A percentile compares a stretch with the other conserved stretches of the same genome.
Conservation (phyloP, 1,284 basidiomycete species). For the Kalmanozyma brasiliensis region DNA sequence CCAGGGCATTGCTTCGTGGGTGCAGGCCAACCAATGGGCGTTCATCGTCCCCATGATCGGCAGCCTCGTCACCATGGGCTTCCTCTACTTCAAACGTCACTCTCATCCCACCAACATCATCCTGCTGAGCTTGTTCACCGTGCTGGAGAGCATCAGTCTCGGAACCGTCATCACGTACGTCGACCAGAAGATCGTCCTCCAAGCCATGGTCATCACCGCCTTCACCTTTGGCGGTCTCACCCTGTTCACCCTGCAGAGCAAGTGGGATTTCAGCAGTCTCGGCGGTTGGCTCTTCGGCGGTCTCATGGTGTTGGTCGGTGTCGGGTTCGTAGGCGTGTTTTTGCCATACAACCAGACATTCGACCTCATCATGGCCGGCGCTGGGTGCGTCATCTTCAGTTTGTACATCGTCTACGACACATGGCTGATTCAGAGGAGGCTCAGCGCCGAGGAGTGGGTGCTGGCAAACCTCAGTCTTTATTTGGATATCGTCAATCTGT, state of each 20-base stretch:
- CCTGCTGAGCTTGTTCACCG: constrained; percentile 73
- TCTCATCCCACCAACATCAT: constrained; percentile 83
- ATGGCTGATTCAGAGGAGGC: constrained; percentile 78
- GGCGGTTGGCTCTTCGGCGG: constrained; percentile 84
- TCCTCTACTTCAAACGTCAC: constrained; percentile 88
- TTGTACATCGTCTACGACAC: constrained; percentile 77
- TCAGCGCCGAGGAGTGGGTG: constrained; percentile 88
- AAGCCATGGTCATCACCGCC: constrained; percentile 85
- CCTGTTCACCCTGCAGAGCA: constrained; percentile 82
- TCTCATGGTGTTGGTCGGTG: constrained; percentile 62
- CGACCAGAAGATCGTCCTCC: constrained; percentile 80
- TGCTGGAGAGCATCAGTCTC: constrained; percentile 70
- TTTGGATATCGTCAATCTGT: constrained; percentile 74
- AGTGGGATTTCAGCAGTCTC: constrained; percentile 80
- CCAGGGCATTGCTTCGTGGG: constrained; percentile 44
- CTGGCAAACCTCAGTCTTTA: constrained; percentile 83
- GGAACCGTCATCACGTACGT: constrained; percentile 82
- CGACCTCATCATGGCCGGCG: constrained; percentile 80
- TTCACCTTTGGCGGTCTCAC: constrained; percentile 84
- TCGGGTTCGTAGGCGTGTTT: constrained; percentile 77
- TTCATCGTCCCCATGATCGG: constrained; percentile 75
- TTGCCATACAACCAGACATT: constrained; percentile 80
- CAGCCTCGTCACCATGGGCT: constrained; percentile 78
- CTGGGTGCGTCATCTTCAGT: constrained; percentile 83
- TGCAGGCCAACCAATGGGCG: constrained; percentile 58